Evolutionary conservation across 805 yeast species (phyloP), one percentile per base, ranked within the genome.

Genomic region (Kuraishia cidri): DNA sequence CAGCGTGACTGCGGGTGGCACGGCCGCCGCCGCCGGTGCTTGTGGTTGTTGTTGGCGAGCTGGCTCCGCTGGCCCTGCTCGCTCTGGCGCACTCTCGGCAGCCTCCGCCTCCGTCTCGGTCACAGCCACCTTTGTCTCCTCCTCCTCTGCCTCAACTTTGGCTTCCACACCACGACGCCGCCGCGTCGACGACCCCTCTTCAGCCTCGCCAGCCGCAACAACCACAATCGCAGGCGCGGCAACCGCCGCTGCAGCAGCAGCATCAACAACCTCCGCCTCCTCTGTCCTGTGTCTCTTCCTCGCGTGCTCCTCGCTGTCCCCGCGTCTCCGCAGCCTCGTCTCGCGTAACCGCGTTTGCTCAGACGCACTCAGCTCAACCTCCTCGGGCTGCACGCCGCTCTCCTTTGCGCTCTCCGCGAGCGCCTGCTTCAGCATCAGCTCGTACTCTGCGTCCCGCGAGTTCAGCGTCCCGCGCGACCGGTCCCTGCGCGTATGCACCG

Each of bases 361-460:
- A n/a, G 44, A 44, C 7, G 56, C 52, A 2, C 57, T 48, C 8
- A 54, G 42, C 45, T 54, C 54, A 6, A 47, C 48, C 13, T 57
- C 64, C 33, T 52, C 60, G 2, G 61, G 58, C 21, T 47, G 50
- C 2, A 55, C 57, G 4, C 62, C 71, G 32, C 64, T 59, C 35
- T 70, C 78, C 38, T 63, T 60, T 11, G 75, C 78, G 44, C 76
- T 69, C 46, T 73, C 79, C 36, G 73, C 66, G 24, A 74, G 53
- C 0, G 77, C 79, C 37, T 64, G 60, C 27, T 56, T 57, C 26
- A 58, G 39, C 54, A 44, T 42, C 26, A 43, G 38, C 38, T 58
- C 64, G 36, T 58, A 58, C 30, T 54, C 59, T 9, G 54, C 53
- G 31, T 55, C 62, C 15, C 61, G 31, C 12, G 38, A 37, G 15